A percentile compares a stretch with the other conserved stretches of the same genome.
These are phyloP conservation scores for Aspergillus puulaauensis DNA, from an alignment of 2,329 filamentous ascomycete species.

Conservation along the genomic window DNA sequence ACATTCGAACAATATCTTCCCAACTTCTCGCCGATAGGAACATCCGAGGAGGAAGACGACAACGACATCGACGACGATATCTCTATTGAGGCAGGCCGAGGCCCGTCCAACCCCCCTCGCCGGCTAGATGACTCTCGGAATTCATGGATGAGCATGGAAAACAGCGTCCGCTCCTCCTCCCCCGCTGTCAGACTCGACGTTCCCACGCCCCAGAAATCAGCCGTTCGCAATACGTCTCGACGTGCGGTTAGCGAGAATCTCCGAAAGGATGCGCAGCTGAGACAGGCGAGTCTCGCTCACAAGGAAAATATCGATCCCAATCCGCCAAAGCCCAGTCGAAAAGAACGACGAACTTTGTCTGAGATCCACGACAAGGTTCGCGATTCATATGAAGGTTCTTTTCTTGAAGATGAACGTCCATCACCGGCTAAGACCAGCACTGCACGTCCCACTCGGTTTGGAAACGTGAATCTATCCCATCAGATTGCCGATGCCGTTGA, in stretches of 20 bases:
- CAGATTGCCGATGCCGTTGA: slow-evolving; percentile 40
- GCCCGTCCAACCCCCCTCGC: slow-evolving; percentile 38
- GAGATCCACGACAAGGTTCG: slow-evolving; percentile 56
- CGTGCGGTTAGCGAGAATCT: slow-evolving; percentile 37
- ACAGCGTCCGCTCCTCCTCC: slow-evolving; percentile 43
- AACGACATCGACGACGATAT: slow-evolving; percentile 47
- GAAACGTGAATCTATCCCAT: slow-evolving; percentile 44
- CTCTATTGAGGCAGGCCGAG: slow-evolving; percentile 60
- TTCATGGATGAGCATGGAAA: slow-evolving; percentile 49
- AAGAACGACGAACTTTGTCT: slow-evolving; percentile 51
- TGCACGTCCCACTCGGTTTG: slow-evolving; percentile 57
- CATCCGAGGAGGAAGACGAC: slow-evolving; percentile 40
- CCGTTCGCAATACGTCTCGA: slow-evolving; percentile 28
- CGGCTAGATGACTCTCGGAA: slow-evolving; percentile 52
- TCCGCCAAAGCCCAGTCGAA: slow-evolving; percentile 35
- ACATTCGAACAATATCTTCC: slow-evolving; percentile 49
- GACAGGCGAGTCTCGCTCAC: slow-evolving; percentile 40
- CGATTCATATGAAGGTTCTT: slow-evolving; percentile 53
- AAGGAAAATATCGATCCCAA: slow-evolving; percentile 43
- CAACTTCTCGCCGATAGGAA: slow-evolving; percentile 46
- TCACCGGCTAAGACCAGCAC: slow-evolving; percentile 41
- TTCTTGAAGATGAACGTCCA: slow-evolving; percentile 52
- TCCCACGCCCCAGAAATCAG: slow-evolving; percentile 37
- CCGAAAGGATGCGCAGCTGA: slow-evolving; percentile 42
- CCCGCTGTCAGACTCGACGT: slow-evolving; percentile 41